These are phyloP conservation scores for Pterocarpus santalinus DNA, from an alignment of 306 rosid genomes.

Conservation along the genomic window DNA sequence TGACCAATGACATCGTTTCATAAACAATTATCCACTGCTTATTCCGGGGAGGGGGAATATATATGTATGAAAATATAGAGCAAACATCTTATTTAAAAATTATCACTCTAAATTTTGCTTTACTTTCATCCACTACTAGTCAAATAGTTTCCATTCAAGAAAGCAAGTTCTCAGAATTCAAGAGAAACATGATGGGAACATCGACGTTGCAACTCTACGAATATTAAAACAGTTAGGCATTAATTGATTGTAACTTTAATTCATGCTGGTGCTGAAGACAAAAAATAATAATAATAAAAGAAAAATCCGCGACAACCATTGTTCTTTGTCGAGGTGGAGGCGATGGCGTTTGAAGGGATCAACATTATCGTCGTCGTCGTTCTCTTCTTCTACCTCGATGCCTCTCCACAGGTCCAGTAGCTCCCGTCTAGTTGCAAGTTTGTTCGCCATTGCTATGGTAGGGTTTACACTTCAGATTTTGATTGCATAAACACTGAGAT, in stretches of 20 bases:
- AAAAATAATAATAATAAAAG: background rate
- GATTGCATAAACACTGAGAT: background rate
- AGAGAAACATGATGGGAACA: background rate
- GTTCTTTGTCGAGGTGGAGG: conserved; percentile 73
- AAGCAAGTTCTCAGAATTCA: background rate
- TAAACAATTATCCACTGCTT: background rate
- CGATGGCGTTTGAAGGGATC: conserved; percentile 56
- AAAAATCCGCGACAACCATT: conserved; percentile 57
- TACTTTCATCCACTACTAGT: conserved; percentile 14
- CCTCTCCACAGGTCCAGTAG: conserved; percentile 78
- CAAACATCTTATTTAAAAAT: background rate
- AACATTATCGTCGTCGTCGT: conserved; percentile 52
- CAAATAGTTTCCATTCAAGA: background rate
- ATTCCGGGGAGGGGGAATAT: background rate
- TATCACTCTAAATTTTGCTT: conserved; percentile 16
- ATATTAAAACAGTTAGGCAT: conserved; percentile 6
- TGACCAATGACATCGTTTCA: background rate
- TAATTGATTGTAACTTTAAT: conserved; percentile 20
- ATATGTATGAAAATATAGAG: background rate
- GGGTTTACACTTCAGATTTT: conserved; percentile 38
- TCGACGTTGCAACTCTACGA: conserved; percentile 1
- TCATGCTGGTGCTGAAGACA: background rate
- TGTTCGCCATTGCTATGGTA: conserved; percentile 54
- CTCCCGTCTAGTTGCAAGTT: conserved; percentile 55
- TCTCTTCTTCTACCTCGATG: conserved; percentile 73